phyloP scores from a whole-genome alignment of 805 yeast genomes.

The Candida andamanensis region DNA sequence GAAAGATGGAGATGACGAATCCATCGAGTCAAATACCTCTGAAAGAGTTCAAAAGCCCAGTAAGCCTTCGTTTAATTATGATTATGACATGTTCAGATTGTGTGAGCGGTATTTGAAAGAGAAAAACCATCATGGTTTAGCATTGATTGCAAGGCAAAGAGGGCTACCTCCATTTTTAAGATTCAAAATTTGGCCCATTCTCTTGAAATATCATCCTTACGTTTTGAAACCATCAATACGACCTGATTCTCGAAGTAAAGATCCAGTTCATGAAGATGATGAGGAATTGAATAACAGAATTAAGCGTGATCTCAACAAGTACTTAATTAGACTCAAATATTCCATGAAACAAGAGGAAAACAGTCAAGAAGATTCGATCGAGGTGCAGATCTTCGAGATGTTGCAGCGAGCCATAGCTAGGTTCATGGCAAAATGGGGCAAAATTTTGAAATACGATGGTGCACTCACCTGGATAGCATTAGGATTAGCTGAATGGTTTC shows the following conservation, averaged over 20 bases:
- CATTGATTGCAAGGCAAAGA: conserved; percentile 71
- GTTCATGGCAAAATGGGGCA: conserved; percentile 77
- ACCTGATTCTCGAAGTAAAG: conserved; percentile 39
- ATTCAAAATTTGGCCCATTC: conserved; percentile 76
- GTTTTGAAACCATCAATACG: conserved; percentile 70
- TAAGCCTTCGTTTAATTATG: conserved; percentile 29
- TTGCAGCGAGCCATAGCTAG: conserved; percentile 57
- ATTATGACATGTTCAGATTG: conserved; percentile 44
- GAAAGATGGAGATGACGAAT: no score
- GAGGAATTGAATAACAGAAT: conserved; percentile 34
- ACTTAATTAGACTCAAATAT: conserved; percentile 44
- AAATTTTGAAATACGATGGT: conserved; percentile 67
- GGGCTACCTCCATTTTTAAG: conserved; percentile 85
- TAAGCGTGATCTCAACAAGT: conserved; percentile 55
- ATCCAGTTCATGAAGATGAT: conserved; percentile 6
- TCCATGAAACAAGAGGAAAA: conserved; percentile 2
- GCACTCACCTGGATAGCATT: conserved; percentile 86
- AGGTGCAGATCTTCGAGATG: conserved; percentile 44
- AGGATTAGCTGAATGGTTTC: conserved; percentile 85
- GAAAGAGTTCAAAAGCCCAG: neutral
- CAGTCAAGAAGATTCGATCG: conserved; percentile 1
- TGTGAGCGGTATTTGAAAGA: conserved; percentile 52
- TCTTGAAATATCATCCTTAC: conserved; percentile 79
- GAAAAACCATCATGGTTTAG: conserved; percentile 69
- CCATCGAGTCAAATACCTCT: no score